These are phyloP conservation scores for Angomonas deanei DNA, from an alignment of 208 protist genomes.

Conservation along the genomic window DNA sequence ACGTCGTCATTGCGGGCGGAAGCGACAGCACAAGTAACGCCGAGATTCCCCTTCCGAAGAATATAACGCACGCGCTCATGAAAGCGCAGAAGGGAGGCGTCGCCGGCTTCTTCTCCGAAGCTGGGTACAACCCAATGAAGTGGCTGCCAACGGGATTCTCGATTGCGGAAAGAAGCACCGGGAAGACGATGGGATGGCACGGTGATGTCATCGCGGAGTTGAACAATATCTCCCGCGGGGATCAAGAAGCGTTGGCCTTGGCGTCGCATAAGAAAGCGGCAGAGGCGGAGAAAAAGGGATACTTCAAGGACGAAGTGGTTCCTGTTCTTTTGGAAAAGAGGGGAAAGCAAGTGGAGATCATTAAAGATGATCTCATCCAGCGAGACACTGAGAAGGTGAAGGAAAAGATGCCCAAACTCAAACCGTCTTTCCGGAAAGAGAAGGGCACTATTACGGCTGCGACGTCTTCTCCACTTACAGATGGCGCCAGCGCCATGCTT, in stretches of 20 bases:
- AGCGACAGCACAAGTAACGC: slow-evolving; percentile 78
- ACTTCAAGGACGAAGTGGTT: slow-evolving; percentile 71
- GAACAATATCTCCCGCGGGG: slow-evolving; percentile 53
- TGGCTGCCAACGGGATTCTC: slow-evolving; percentile 63
- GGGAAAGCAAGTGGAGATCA: slow-evolving; percentile 30
- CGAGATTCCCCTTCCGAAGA: slow-evolving; percentile 51
- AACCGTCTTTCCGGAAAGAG: slow-evolving; percentile 67
- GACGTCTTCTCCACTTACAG: slow-evolving; percentile 70
- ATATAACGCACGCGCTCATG: slow-evolving; percentile 48
- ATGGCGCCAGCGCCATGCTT: slow-evolving; percentile 76
- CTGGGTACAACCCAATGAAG: slow-evolving; percentile 44
- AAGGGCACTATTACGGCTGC: slow-evolving; percentile 80
- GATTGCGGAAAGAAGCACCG: slow-evolving; percentile 73
- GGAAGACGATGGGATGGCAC: slow-evolving; percentile 89
- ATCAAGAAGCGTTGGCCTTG: slow-evolving; percentile 69
- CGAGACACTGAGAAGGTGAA: slow-evolving; percentile 46
- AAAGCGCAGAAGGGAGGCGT: slow-evolving; percentile 49
- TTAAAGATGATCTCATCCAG: slow-evolving; percentile 67
- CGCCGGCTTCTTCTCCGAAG: slow-evolving; percentile 46
- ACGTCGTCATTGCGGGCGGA: slow-evolving; percentile 84
- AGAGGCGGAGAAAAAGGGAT: slow-evolving; percentile 55
- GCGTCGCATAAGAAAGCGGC: slow-evolving; percentile 63
- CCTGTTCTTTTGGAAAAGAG: slow-evolving; percentile 35
- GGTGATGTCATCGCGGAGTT: slow-evolving; percentile 79
- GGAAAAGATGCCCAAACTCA: slow-evolving; percentile 60